These are phyloP conservation scores for Fraxinus quadrangulata DNA, from an alignment of 257 asterid species.

Conservation along the genomic window DNA sequence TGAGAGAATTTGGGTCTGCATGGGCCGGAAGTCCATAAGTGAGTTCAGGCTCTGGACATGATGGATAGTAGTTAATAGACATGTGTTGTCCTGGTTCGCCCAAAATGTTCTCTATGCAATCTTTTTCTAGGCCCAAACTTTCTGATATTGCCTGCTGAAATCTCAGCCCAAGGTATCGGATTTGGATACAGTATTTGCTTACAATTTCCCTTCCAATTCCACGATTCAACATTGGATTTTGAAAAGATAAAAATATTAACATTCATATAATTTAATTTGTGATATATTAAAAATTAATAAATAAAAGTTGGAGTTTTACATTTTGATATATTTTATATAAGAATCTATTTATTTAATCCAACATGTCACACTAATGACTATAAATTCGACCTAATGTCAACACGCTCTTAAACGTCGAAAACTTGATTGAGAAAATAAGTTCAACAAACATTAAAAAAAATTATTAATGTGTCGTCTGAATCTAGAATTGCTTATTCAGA, in stretches of 20 bases:
- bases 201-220: slow-evolving; percentile 49
- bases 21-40: slow-evolving; percentile 68
- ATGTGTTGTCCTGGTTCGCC: slow-evolving; percentile 60
- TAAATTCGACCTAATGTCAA: neutral
- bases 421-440: no score
- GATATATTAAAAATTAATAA: no score
- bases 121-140: slow-evolving; percentile 70
- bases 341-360: no score
- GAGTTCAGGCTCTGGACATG: slow-evolving; percentile 61
- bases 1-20: slow-evolving; percentile 56
- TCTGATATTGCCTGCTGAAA: slow-evolving; percentile 71
- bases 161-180: slow-evolving; percentile 63
- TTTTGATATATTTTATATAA: no score
- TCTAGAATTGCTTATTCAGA: slow-evolving; percentile 29
- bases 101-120: slow-evolving; percentile 40
- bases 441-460: neutral
- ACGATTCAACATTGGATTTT: neutral
- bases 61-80: slow-evolving; percentile 61
- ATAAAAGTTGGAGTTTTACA: no score
- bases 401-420: neutral
- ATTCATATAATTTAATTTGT: no score
- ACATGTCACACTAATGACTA: neutral
- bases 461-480: slow-evolving; percentile 17
- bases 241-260: neutral
- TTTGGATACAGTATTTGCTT: slow-evolving; percentile 57